These are phyloP conservation scores for Castanea crenata DNA, from an alignment of 306 rosid genomes.

Conservation along the genomic window DNA sequence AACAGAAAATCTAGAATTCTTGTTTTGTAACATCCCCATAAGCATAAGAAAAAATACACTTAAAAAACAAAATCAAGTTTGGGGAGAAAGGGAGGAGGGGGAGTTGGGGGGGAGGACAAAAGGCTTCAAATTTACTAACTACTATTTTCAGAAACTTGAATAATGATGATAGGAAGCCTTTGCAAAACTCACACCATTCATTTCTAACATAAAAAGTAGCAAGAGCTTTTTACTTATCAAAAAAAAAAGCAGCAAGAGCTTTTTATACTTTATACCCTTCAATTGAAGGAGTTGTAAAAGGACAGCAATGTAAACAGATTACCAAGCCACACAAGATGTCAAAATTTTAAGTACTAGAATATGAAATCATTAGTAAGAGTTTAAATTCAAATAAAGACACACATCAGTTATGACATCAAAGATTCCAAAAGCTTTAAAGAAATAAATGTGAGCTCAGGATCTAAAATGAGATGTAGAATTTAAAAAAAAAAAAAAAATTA, in stretches of 20 bases:
- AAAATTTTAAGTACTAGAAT: background rate
- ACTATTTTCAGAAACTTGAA: too few species aligned
- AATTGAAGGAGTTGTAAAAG: too few species aligned
- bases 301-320: background rate
- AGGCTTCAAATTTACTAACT: too few species aligned
- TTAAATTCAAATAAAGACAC: background rate
- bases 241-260: background rate
- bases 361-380: background rate
- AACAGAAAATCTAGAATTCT: too few species aligned
- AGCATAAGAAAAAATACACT: too few species aligned
- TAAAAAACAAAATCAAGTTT: too few species aligned
- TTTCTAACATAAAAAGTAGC: background rate
- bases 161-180: too few species aligned
- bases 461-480: too few species aligned
- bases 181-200: background rate
- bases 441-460: too few species aligned
- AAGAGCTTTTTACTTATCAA: background rate
- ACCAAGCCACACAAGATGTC: background rate
- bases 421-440: background rate
- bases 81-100: too few species aligned
- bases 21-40: too few species aligned
- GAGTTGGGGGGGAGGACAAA: rapidly evolving
- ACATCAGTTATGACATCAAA: background rate
- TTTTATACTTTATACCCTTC: background rate
- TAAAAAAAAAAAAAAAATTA: too few species aligned